These are phyloP conservation scores for Trypanosoma congolense DNA, from an alignment of 208 protist genomes.

Conservation along the genomic window DNA sequence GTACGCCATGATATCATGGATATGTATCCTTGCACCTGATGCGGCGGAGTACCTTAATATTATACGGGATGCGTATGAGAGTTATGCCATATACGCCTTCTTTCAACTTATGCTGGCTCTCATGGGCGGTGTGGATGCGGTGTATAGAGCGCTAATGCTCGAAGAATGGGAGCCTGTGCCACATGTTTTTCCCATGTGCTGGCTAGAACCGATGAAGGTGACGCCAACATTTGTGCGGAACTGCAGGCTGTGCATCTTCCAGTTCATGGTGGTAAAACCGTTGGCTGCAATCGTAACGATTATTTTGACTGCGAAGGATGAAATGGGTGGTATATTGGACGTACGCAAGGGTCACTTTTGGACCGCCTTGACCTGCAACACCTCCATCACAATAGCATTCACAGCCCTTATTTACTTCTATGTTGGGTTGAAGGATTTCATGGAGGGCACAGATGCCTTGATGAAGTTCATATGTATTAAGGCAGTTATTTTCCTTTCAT, in stretches of 20 bases:
- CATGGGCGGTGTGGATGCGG: constrained; percentile 84
- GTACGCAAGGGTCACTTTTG: constrained; percentile 84
- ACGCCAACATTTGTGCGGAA: constrained; percentile 83
- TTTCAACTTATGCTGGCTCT: constrained; percentile 91
- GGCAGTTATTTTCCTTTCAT: constrained; percentile 89
- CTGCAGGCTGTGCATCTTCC: constrained; percentile 84
- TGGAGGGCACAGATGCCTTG: constrained; percentile 85
- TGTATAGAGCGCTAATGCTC: constrained; percentile 80
- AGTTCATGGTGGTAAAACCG: constrained; percentile 91
- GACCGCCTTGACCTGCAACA: constrained; percentile 88
- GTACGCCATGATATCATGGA: constrained; percentile 86
- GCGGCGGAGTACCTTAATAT: constrained; percentile 87
- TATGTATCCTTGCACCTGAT: constrained; percentile 58
- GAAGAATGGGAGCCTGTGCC: constrained; percentile 69
- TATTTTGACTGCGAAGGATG: constrained; percentile 63
- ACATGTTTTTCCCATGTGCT: constrained; percentile 83
- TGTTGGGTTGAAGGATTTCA: constrained; percentile 73
- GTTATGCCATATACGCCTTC: constrained; percentile 93
- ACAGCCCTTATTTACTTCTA: constrained; percentile 91
- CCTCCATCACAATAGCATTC: constrained; percentile 91
- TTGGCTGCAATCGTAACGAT: constrained; percentile 77
- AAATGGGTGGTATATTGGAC: constrained; percentile 76
- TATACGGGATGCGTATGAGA: constrained; percentile 90
- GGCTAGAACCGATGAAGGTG: constrained; percentile 76
- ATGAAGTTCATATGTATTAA: constrained; percentile 92